Evolutionary conservation across 2,329 filamentous ascomycete genomes (phyloP).

Genomic region (Pseudodiploospora longispora): DNA sequence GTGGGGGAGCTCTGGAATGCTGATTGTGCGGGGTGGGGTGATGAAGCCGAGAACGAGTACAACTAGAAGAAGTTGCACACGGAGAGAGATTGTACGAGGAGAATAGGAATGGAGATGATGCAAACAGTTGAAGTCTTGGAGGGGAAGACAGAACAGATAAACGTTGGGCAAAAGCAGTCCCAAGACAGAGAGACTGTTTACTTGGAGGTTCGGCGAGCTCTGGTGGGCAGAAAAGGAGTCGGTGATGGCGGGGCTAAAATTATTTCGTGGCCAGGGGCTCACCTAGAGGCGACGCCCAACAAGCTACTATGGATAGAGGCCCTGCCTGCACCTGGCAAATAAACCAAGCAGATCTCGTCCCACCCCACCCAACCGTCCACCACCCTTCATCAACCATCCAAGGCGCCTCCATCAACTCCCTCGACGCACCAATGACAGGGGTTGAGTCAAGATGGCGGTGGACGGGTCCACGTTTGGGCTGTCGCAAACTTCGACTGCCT

Average conservation of each 20-base stretch:
- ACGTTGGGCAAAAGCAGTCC: no score
- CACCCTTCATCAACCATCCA: neutral
- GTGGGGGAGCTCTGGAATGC: conserved; percentile 17
- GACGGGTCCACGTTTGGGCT: no score
- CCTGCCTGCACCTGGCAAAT: conserved; percentile 6
- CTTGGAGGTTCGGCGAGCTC: conserved; percentile 2
- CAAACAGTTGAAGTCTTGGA: no score
- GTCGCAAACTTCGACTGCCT: neutral
- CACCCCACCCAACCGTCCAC: conserved; percentile 6
- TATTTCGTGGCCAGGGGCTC: conserved; percentile 28
- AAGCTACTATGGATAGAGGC: conserved; percentile 1
- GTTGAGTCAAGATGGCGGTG: no score
- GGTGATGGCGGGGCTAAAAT: conserved; percentile 32
- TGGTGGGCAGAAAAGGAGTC: conserved; percentile 22
- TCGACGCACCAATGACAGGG: no score
- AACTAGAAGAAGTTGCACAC: neutral
- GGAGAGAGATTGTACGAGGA: no score
- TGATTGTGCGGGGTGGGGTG: conserved; percentile 2
- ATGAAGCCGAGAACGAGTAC: conserved; percentile 2
- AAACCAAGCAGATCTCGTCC: conserved; percentile 5
- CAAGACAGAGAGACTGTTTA: conserved; percentile 1
- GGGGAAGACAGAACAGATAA: no score
- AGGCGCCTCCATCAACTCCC: no score
- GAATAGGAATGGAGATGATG: no score
- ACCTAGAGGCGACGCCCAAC: conserved; percentile 13